These are phyloP conservation scores for Plasmopara halstedii DNA, from an alignment of 352 stramenopile genomes.

Conservation along the genomic window DNA sequence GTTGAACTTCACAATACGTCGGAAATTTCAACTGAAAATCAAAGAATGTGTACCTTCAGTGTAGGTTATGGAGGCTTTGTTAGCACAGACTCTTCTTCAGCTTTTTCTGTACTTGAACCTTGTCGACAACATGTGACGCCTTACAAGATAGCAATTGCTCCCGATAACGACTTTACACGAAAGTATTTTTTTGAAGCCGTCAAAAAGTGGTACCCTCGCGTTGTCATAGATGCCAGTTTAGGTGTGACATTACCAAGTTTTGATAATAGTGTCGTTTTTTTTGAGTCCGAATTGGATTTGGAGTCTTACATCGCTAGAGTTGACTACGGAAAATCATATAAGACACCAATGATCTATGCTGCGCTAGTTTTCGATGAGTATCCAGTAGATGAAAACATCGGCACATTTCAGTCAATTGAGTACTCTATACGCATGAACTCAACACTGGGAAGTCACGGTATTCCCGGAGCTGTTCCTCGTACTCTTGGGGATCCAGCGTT, in stretches of 20 bases:
- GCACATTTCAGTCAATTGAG: constrained; percentile 38
- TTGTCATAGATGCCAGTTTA: constrained; percentile 8
- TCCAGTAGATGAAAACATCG: constrained; percentile 33
- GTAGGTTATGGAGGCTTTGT: constrained; percentile 31
- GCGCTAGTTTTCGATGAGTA: constrained; percentile 55
- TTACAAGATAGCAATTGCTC: constrained; percentile 47
- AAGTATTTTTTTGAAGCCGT: constrained; percentile 55
- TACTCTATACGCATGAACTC: constrained; percentile 65
- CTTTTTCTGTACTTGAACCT: constrained; percentile 22
- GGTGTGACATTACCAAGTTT: constrained; percentile 37
- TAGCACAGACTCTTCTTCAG: constrained; percentile 25
- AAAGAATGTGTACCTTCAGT: constrained; percentile 13
- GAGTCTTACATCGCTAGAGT: constrained; percentile 33
- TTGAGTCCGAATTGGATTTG: constrained; percentile 31
- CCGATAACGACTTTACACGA: constrained; percentile 50
- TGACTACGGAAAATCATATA: constrained; percentile 39
- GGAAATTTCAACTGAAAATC: constrained; percentile 1
- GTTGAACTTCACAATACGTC: constrained; percentile 25
- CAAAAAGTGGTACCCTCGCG: constrained; percentile 44
- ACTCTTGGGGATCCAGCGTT: constrained; percentile 42
- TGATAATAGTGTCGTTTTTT: constrained; percentile 59
- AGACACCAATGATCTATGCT: constrained; percentile 40
- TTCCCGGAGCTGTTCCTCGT: constrained; percentile 23
- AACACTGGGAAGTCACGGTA: constrained; percentile 19
- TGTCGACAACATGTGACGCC: constrained; percentile 28